Evolutionary conservation across 148 eudicot genomes (phyloP), one percentile per base, ranked within the genome.

Genomic region (Rhododendron kiyosumense): DNA sequence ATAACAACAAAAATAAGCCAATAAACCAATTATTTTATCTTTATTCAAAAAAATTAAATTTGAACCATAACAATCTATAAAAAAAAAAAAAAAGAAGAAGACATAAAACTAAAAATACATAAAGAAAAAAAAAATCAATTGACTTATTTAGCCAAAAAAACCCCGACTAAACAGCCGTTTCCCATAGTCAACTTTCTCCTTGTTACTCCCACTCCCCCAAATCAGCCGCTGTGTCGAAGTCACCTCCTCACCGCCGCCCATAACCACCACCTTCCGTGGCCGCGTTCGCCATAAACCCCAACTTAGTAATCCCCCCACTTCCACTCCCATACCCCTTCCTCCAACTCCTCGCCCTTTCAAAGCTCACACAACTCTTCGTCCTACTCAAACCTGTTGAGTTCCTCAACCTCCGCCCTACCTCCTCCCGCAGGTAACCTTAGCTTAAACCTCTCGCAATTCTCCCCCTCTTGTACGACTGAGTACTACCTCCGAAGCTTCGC

Each of bases 381-480:
- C 90, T 87, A 85, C 51, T 87, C 75, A 85, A 41, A 65, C 87
- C 78, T 54, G 86, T 34, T n/a, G 43, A 38, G 43, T 38, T 65
- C 73, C 88, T 75, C 85, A 92, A 34, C 14, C 77, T 86, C 52
- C 86, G 89, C 59, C 91, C 84, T 34, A 91, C 90, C 49, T 89
- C 92, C 5, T 91, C 95, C 1, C 8, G 45, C 45, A 13, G 96
- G 95, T 84, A 93, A 88, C 82, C 90, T 86, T 9, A 93, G 84
- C 30, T 96, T 95, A 81, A 90, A 92, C 90, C 94, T 71, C 69
- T 93, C 94, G 24, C 81, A 82, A 84, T 90, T 83, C 14, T 48
- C 51, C 51, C 51, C 12, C 51, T 8, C 51, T 48, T 48, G 51
- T 46, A 7, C 48, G 10, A 46, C 51, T 13, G 13, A 11, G 51